Base-by-base conservation (phyloP, 805 yeast genomes). In the Suhomyces kilbournensis region DNA sequence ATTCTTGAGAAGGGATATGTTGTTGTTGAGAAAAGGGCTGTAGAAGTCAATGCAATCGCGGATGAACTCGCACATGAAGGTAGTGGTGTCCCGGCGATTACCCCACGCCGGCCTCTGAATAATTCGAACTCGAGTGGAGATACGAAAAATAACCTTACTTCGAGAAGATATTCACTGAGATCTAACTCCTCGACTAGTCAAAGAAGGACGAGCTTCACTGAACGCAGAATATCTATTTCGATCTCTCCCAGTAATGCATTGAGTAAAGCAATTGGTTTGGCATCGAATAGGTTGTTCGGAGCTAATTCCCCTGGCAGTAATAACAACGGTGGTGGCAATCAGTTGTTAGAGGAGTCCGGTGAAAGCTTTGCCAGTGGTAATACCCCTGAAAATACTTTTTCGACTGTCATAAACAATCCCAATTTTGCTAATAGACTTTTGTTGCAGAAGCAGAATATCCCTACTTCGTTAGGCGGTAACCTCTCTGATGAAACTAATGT, bases 11-110 rank as follows among this genome's bases (percentile, higher is more conserved):
- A 83, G 58, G 97, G 91, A 62, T 93, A 93, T 61, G 98, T 93
- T 32, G 96, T 93, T 39, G 92, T 93, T 26, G 98, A 93, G 67
- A 94, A 93, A 67, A 81, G 96, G 47, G 90, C 94, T 0, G 97
- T 93, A 3, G 98, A 94, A 65, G 96, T 93, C 7, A 93, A 93
- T 72, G 93, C 96, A 2, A 76, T 94, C 52, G 99, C 99, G 2
- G 98, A 93, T 68, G 97, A 92, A 66, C 72, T 93, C 48, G 92
- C 90, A 14, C 72, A 75, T 53, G 85, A 85, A 2, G 85, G 84
- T 1, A 68, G 75, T 52, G 77, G 80, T 6, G 76, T 78, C 5
- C 76, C 78, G 30, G 84, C 81, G 1, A 76, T 74, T n/a, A 61
- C 61, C 43, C 47, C 61, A 12, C 53, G 53, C n/a, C 49, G 52